Conservation (phyloP, 1,139 yeast genomes). For the Suhomyces atakaporum region DNA sequence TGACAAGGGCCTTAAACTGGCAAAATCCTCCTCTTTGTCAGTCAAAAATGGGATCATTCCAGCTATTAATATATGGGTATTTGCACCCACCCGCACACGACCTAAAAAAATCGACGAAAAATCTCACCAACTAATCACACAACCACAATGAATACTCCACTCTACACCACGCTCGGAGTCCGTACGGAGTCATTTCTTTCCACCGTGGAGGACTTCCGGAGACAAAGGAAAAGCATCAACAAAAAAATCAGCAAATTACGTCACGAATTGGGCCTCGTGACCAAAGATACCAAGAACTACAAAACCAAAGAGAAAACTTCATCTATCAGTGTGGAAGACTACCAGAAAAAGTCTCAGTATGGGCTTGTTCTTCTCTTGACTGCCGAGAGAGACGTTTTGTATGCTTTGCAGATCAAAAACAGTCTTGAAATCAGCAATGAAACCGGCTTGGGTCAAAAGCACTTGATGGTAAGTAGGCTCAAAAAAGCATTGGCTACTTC, state of each 20-base stretch:
- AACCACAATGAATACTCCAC: conserved; percentile 34
- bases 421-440: conserved; percentile 55
- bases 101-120: too few species aligned
- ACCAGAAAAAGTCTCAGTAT: conserved; percentile 44
- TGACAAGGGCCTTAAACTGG: too few species aligned
- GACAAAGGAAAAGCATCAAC: conserved; percentile 47
- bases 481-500: conserved; percentile 59
- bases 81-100: too few species aligned
- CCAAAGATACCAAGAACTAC: conserved; percentile 60
- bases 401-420: conserved; percentile 64
- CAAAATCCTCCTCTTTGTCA: too few species aligned
- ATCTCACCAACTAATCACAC: too few species aligned
- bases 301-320: conserved; percentile 44
- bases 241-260: conserved; percentile 58
- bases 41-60: too few species aligned
- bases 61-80: too few species aligned
- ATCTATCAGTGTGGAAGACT: conserved; percentile 47
- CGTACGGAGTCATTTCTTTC: conserved; percentile 52
- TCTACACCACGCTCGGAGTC: conserved; percentile 47
- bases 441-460: conserved; percentile 42
- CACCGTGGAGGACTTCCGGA: conserved; percentile 52
- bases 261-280: conserved; percentile 55
- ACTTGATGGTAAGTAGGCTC: conserved; percentile 64
- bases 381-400: conserved; percentile 70
- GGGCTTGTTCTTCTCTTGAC: conserved; percentile 53